A percentile compares a stretch with the other conserved stretches of the same genome.
phyloP scores from a whole-genome alignment of 805 yeast species.

The Wickerhamomyces queroliae region DNA sequence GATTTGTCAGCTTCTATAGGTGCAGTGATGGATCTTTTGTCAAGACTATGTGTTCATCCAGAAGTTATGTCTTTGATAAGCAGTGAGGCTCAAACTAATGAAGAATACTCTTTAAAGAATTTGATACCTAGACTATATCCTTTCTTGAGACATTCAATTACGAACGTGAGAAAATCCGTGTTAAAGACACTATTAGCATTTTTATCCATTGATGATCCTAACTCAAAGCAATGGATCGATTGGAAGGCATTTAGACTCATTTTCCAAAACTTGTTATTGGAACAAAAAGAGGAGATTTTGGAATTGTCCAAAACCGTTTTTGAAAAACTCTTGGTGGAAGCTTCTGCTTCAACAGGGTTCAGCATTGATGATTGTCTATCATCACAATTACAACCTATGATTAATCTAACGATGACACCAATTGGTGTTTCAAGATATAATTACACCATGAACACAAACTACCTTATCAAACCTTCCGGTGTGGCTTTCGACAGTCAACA shows the following conservation, averaged over 20 bases:
- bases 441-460: constrained; percentile 73
- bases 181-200: constrained; percentile 76
- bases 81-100: constrained; percentile 45
- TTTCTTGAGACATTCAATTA: constrained; percentile 87
- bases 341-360: constrained; percentile 27
- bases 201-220: constrained; percentile 47
- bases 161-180: constrained; percentile 86
- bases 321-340: constrained; percentile 44
- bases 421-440: constrained; percentile 89
- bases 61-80: constrained; percentile 73
- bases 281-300: constrained; percentile 75
- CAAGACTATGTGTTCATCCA: constrained; percentile 77
- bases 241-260: constrained; percentile 67
- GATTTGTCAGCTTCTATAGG: constrained; percentile 95
- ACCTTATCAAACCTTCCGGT: constrained; percentile 79
- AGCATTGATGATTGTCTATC: constrained; percentile 47
- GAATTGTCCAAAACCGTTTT: constrained; percentile 60
- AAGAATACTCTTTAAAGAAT: constrained; percentile 55
- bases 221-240: constrained; percentile 67
- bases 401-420: constrained; percentile 81
- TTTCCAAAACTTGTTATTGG: constrained; percentile 83
- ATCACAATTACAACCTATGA: constrained; percentile 52
- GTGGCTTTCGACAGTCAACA: constrained; percentile 3
- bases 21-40: constrained; percentile 88
- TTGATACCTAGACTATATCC: constrained; percentile 91